Evolutionary conservation across 73 alveolate species (phyloP).

Genomic region (Stentor roeselii): DNA sequence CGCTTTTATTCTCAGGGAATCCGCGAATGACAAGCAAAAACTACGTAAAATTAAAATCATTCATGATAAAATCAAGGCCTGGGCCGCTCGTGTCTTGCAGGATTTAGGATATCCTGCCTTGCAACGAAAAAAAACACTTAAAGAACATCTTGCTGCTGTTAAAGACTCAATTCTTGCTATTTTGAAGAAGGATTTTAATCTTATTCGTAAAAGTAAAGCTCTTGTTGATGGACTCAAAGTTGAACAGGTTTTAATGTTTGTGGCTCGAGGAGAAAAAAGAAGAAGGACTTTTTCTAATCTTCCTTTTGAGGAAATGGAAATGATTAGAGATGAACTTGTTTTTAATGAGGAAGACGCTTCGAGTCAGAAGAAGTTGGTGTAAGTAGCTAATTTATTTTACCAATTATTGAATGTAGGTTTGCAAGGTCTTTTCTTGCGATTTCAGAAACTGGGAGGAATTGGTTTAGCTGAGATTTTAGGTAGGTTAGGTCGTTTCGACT

Average conservation of each 20-base stretch:
- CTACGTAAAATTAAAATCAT: not conserved
- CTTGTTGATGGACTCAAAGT: not conserved
- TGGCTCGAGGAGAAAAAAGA: not conserved
- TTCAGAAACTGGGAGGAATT: not conserved
- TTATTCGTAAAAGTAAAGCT: not conserved
- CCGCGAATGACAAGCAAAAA: not conserved
- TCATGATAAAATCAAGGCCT: not conserved
- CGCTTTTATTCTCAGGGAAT: not conserved
- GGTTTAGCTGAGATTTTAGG: not conserved
- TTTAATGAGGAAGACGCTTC: not conserved
- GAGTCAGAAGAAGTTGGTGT: too few relatives aligned
- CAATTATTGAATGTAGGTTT: not conserved
- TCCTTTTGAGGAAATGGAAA: not conserved
- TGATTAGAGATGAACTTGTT: not conserved
- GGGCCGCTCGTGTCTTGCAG: not conserved
- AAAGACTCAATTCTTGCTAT: not conserved
- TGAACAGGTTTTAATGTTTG: not conserved
- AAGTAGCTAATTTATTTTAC: not conserved
- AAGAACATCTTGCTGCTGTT: not conserved
- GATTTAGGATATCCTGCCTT: not conserved
- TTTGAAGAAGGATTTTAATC: too few relatives aligned
- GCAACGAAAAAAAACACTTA: too few relatives aligned
- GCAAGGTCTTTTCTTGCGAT: not conserved
- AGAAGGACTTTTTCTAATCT: not conserved
- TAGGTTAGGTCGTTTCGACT: too few relatives aligned